These are phyloP conservation scores for Cryptococcus sp. DNA, from an alignment of 1,284 basidiomycete genomes.

Conservation along the genomic window DNA sequence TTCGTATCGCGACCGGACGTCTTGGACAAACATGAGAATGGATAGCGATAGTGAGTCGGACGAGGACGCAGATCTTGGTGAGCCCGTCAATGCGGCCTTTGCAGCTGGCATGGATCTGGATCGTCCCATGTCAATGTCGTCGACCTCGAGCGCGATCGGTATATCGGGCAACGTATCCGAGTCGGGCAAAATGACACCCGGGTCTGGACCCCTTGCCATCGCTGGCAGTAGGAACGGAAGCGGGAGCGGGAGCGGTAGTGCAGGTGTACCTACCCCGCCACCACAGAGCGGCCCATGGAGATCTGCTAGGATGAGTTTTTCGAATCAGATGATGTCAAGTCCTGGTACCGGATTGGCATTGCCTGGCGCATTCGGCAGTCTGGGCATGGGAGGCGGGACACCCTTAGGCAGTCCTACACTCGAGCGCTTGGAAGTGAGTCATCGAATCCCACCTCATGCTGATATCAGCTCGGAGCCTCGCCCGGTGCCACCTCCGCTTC, in stretches of 20 bases:
- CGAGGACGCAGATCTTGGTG: conserved; percentile 30
- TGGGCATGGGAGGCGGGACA: conserved; percentile 37
- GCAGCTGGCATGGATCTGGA: conserved; percentile 46
- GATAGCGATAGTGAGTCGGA: conserved; percentile 36
- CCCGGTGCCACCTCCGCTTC: conserved; percentile 15
- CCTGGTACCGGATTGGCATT: conserved; percentile 32
- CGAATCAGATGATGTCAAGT: conserved; percentile 22
- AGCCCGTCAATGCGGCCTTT: conserved; percentile 41
- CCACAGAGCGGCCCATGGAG: conserved; percentile 10
- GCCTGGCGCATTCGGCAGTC: conserved; percentile 35
- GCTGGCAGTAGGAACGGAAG: not conserved
- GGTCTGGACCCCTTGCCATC: not conserved
- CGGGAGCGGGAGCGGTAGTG: not conserved
- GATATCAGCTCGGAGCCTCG: conserved; percentile 22
- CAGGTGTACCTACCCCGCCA: conserved; percentile 12
- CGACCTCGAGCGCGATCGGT: conserved; percentile 1
- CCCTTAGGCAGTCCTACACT: conserved; percentile 38
- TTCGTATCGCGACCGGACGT: conserved; percentile 1
- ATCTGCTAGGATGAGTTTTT: conserved; percentile 15
- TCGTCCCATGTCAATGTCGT: conserved; percentile 22
- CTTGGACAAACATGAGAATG: conserved; percentile 10
- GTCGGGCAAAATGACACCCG: conserved; percentile 22
- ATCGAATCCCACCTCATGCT: not conserved
- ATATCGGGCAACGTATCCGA: conserved; percentile 5
- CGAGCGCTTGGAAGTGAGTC: conserved; percentile 35